These are phyloP conservation scores for Monosporascus sp. DNA, from an alignment of 2,329 filamentous ascomycete species.

Conservation along the genomic window DNA sequence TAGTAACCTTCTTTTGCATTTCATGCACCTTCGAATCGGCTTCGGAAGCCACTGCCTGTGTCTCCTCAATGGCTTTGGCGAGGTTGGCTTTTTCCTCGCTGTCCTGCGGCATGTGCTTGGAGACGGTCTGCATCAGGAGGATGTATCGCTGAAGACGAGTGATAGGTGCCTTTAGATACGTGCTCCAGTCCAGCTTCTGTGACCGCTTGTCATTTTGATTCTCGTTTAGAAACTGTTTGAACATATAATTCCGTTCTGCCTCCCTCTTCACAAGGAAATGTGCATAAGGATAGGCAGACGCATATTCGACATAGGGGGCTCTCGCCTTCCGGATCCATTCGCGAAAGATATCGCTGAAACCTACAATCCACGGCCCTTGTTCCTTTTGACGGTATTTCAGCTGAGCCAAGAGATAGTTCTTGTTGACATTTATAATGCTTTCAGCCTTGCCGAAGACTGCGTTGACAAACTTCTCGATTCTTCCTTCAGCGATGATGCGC, in stretches of 20 bases:
- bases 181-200: conserved; percentile 85
- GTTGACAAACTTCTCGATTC: conserved; percentile 71
- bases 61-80: conserved; percentile 80
- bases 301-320: conserved; percentile 85
- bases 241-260: conserved; percentile 76
- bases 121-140: conserved; percentile 74
- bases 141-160: conserved; percentile 88
- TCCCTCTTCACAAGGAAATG: conserved; percentile 81
- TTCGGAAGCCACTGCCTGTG: conserved; percentile 81
- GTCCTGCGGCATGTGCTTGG: conserved; percentile 77
- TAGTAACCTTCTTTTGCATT: conserved; percentile 82
- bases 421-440: conserved; percentile 82
- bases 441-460: conserved; percentile 91
- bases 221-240: conserved; percentile 79
- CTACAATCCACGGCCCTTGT: conserved; percentile 88
- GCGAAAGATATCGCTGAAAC: conserved; percentile 94
- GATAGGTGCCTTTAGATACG: conserved; percentile 88
- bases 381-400: conserved; percentile 96
- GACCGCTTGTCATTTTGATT: conserved; percentile 74
- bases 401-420: conserved; percentile 85
- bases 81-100: conserved; percentile 88
- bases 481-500: conserved; percentile 73
- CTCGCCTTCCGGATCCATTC: conserved; percentile 98
- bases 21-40: conserved; percentile 91
- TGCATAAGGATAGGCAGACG: conserved; percentile 78